Conservation (phyloP, 345 rosid genomes). For the Gossypium australe region DNA sequence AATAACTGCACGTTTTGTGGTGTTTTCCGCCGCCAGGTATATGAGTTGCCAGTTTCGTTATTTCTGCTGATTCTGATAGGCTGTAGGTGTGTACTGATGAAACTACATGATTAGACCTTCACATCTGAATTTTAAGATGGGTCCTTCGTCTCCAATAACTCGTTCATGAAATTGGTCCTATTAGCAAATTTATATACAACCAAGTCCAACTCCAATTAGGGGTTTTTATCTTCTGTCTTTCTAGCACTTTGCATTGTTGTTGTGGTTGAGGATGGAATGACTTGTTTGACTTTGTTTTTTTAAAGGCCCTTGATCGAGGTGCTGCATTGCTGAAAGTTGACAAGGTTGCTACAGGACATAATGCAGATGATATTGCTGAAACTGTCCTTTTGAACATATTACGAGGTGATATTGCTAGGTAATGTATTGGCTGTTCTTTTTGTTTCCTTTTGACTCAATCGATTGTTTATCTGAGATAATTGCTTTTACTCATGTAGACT, state of each 20-base stretch:
- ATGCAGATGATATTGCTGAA: slow-evolving; percentile 97
- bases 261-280: not conserved
- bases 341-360: slow-evolving; percentile 86
- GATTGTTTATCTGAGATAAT: not conserved
- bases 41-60: not conserved
- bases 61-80: not conserved
- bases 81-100: not conserved
- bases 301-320: slow-evolving; percentile 94
- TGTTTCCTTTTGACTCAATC: slow-evolving; percentile 1
- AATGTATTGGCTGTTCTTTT: slow-evolving; percentile 5
- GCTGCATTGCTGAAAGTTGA: slow-evolving; percentile 84
- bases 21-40: slow-evolving; percentile 88
- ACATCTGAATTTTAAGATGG: slow-evolving; percentile 1
- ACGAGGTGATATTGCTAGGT: slow-evolving; percentile 95
- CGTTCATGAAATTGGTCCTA: not conserved
- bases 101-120: not conserved
- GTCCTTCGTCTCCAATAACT: not conserved
- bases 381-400: slow-evolving; percentile 83
- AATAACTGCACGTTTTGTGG: slow-evolving; percentile 97
- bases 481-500: slow-evolving; percentile 35
- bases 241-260: not conserved
- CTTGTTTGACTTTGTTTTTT: slow-evolving; percentile 12
- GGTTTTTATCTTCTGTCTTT: not conserved
- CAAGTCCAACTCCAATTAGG: not conserved
- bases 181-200: not conserved